Base-by-base conservation (phyloP, 179 eudicot species). In the Heliamphora pulchella region DNA sequence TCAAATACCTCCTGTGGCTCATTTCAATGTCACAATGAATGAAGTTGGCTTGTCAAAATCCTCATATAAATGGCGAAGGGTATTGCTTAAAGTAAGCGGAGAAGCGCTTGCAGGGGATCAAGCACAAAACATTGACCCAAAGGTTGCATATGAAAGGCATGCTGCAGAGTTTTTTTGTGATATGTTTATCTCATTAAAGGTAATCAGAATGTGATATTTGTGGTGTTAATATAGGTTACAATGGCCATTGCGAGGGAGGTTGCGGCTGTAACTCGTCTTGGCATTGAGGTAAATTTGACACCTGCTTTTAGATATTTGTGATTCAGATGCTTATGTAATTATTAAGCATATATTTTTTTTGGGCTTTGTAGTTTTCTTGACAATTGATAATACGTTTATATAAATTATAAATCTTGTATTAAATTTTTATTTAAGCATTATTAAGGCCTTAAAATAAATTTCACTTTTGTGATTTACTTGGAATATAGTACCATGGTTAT, bases 81-180 rank as follows among this genome's bases (percentile, higher is more conserved):
- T 96, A 59, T 83, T 96, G 88, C 99, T 96, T 64, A 96, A 96
- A 92, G 97, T 96, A 74, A 96, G 99, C 74, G 99, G 99, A 53
- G 98, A 96, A 87, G 99, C 98, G 76, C 94, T 96, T 79, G 97
- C 99, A 22, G 98, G 99, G 78, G 99, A 96, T 86, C 88, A 92
- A 82, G 50, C 80, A 68, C 99, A 96, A 83, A 96, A 90, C 77
- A 96, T 96, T 48, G 99, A 96, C 80, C 99, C 99, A 72, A 96
- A 96, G 98, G 97, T 93, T 41, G 39, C 82, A 65, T 67, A 65
- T 50, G 74, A 13, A 57, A 61, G 31, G 22, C 76, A 50, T 66
- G 11, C n/a, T 53, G n/a, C 41, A 43, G n/a, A 59, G 57, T 41
- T 41, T 54, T 31, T 48, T 51, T n/a, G 41, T 39, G 2, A 31